Percentiles rank a stretch among this genome's conserved stretches.
Evolutionary conservation across 768 basidiomycete genomes (phyloP).

Genomic region (Auriscalpium microsporum): DNA sequence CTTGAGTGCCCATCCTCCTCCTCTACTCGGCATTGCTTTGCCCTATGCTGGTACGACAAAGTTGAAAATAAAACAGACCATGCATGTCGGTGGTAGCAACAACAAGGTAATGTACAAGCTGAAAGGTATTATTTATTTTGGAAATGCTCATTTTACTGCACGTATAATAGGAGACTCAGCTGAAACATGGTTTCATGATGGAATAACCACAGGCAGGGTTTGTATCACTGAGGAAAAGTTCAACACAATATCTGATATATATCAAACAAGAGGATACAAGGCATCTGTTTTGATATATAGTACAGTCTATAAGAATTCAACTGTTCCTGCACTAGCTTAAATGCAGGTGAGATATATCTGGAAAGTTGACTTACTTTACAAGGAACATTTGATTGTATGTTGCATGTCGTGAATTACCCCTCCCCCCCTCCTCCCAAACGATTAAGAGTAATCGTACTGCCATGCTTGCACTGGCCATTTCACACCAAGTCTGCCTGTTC

Average conservation of each 20-base stretch:
- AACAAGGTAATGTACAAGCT: not conserved
- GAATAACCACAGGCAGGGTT: not conserved
- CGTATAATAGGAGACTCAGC: conserved; percentile 11
- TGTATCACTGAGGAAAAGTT: not conserved
- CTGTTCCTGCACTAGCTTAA: too few species aligned
- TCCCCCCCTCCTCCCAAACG: too few species aligned
- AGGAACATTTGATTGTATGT: too few species aligned
- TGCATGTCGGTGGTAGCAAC: not conserved
- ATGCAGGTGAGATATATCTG: too few species aligned
- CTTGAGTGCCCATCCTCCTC: not conserved
- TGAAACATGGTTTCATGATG: conserved; percentile 22
- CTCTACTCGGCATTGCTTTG: not conserved
- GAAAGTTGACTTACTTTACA: too few species aligned
- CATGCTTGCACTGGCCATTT: too few species aligned
- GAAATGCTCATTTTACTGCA: conserved; percentile 17
- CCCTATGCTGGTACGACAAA: not conserved
- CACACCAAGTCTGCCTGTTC: too few species aligned
- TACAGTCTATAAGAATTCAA: not conserved
- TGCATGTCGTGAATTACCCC: too few species aligned
- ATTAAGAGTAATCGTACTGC: too few species aligned
- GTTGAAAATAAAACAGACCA: not conserved
- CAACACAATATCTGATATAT: not conserved
- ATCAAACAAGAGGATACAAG: not conserved
- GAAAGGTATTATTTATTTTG: conserved; percentile 18
- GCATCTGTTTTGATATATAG: not conserved